phyloP scores from a whole-genome alignment of 768 basidiomycete species.

The Boletus speciosus region DNA sequence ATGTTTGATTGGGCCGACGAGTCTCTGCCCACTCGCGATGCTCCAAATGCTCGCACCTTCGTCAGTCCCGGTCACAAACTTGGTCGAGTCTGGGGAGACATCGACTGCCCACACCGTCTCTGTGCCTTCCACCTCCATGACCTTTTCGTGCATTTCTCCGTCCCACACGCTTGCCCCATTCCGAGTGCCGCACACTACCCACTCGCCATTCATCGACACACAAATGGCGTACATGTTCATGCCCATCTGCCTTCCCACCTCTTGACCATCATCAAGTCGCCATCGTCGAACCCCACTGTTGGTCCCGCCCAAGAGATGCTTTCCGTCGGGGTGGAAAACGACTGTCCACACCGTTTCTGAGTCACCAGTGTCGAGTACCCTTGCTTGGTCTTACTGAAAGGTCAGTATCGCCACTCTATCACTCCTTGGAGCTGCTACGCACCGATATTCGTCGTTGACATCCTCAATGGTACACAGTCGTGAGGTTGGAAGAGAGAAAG shows the following conservation, averaged over 20 bases:
- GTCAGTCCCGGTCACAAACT: background rate
- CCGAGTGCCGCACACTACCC: background rate
- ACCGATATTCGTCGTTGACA: background rate
- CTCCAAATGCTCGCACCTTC: background rate
- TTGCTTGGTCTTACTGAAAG: no score
- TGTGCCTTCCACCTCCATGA: background rate
- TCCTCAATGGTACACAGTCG: background rate
- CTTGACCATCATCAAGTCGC: background rate
- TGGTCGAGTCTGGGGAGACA: background rate
- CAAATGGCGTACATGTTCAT: background rate
- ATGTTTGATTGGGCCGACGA: background rate
- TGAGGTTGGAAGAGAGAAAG: background rate
- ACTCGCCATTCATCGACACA: background rate
- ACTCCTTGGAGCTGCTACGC: no score
- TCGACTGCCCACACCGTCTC: accelerated
- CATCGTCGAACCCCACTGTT: background rate
- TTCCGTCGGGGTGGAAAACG: background rate
- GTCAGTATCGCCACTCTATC: no score
- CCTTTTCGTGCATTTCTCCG: background rate
- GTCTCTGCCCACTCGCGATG: background rate
- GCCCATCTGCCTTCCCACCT: background rate
- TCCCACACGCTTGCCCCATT: background rate
- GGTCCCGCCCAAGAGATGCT: background rate
- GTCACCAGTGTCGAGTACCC: background rate
- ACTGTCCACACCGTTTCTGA: accelerated